Evolutionary conservation across 2,329 filamentous ascomycete genomes (phyloP), one percentile per base, ranked within the genome.

Genomic region (Epichloe amarillans): DNA sequence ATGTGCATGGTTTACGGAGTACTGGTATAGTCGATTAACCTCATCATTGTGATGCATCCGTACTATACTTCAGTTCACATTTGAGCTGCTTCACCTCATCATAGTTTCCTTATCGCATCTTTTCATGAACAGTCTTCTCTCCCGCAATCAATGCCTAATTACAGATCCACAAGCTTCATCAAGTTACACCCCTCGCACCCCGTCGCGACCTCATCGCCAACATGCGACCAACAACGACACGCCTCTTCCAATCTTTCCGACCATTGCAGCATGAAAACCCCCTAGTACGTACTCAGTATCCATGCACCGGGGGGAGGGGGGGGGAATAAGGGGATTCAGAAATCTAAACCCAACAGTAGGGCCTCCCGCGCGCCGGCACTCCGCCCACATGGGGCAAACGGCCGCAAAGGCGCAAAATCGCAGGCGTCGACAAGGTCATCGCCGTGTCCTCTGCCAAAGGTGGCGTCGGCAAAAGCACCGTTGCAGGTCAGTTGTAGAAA

Each of bases 381-480:
- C 68, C 70, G 4, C 70, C 70, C 2, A 67, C 55, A n/a, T 72
- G 70, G 69, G 81, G 87, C 49, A 87, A 88, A 23, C 76, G 95
- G 11, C 91, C 93, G 0, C 79, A 88, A 59, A 83, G 85, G 61
- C 80, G 88, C 56, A 82, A 80, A 58, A 95, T 98, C 58, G 77
- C 79, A 26, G 82, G 90, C 64, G 91, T 98, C 23, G 79, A 82
- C 57, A 95, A 95, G 64, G 82, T 96, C n/a, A 80, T 98, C 53
- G 89, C 90, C n/a, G 88, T 98, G 14, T 95, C 89, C 4, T 97
- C 90, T 1, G 93, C 93, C 14, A 98, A 98, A 64, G 93, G 93
- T 2, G 93, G 93, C n/a, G 93, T 98, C 0, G 93, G 93, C 1
- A 98, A 98, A 65, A 95, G 88, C 58, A 98, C 93, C 7, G 82